Conservation (phyloP, 352 stramenopile species). For the Thalassiosira livingstoniorum region DNA sequence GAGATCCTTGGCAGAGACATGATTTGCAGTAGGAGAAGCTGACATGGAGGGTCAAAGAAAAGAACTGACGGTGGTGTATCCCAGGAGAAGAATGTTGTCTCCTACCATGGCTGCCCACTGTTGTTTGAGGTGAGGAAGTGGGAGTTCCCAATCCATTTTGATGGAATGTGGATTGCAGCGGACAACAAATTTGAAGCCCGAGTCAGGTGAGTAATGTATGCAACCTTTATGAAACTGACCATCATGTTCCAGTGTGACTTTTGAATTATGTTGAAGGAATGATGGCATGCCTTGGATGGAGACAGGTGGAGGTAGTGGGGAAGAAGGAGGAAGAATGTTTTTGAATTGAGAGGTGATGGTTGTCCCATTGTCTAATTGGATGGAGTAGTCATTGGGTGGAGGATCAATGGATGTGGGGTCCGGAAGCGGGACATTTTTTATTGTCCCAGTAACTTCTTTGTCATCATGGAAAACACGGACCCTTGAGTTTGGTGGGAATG, state of each 20-base stretch:
- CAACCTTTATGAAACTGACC: constrained; percentile 19
- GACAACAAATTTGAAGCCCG: constrained; percentile 19
- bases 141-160: constrained; percentile 15
- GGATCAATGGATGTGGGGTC: background rate
- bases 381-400: background rate
- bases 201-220: background rate
- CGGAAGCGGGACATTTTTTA: constrained; percentile 3
- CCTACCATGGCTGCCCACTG: constrained; percentile 1
- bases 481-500: constrained; percentile 20
- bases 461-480: background rate
- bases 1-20: constrained; percentile 17
- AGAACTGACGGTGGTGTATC: constrained; percentile 11
- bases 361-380: too few relatives aligned
- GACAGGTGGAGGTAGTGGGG: too few relatives aligned
- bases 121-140: constrained; percentile 14
- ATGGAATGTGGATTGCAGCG: background rate
- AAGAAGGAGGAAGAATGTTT: too few relatives aligned
- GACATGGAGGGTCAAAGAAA: constrained; percentile 18
- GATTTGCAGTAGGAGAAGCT: constrained; percentile 7
- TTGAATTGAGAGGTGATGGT: too few relatives aligned
- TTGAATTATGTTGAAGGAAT: constrained; percentile 5
- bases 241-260: constrained; percentile 19
- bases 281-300: background rate
- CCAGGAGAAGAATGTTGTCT: constrained; percentile 24
- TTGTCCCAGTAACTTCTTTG: background rate